Base-by-base conservation (phyloP, 2,329 filamentous ascomycete species). In the Monilinia vaccinii-corymbosi region DNA sequence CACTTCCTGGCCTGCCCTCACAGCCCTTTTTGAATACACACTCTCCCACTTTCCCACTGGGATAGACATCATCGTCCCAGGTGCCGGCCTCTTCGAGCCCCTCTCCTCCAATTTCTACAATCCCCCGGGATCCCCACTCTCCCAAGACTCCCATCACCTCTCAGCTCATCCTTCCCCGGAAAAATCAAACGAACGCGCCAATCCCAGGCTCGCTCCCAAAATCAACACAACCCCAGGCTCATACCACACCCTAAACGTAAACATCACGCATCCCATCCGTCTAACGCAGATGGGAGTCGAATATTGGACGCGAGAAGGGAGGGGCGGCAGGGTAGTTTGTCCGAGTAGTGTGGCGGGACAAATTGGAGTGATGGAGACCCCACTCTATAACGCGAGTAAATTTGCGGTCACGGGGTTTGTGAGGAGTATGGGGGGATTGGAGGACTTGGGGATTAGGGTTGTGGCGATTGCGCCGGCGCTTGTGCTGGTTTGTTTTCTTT, bases 221-320 rank as follows among this genome's bases (percentile, higher is more conserved):
- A 11, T 18, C 13, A 38, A 51, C 4, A 23, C 9, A 10, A 14
- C 21, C 8, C 48, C 48, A 5, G 48, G 48, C 68, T 67, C 2
- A 49, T 79, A 78, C 64, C 72, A 73, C 42, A 60, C 72, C 56
- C 56, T 80, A 21, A 77, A 79, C 57, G 78, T 80, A 69, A 79
- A 80, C 63, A 60, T 80, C 58, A 77, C 75, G 0, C 78, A 81
- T 62, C 78, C 78, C 1, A 79, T 80, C 64, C 77, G 78, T 34
- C 71, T 73, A 3, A 79, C 78, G 4, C 78, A 80, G 63, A 70
- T 81, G 25, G 78, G 78, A 10, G 75, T 80, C 57, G 72, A 74
- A 4, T 80, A 79, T 66, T 32, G 69, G 66, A 48, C 68, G 10
- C 49, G 28, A 36, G 57, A 64, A 10, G 53, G 61, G 16, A 59